Percentiles rank a stretch among this genome's conserved stretches.
These are phyloP conservation scores for Centella asiatica DNA, from an alignment of 129 eudicot genomes.

Conservation along the genomic window DNA sequence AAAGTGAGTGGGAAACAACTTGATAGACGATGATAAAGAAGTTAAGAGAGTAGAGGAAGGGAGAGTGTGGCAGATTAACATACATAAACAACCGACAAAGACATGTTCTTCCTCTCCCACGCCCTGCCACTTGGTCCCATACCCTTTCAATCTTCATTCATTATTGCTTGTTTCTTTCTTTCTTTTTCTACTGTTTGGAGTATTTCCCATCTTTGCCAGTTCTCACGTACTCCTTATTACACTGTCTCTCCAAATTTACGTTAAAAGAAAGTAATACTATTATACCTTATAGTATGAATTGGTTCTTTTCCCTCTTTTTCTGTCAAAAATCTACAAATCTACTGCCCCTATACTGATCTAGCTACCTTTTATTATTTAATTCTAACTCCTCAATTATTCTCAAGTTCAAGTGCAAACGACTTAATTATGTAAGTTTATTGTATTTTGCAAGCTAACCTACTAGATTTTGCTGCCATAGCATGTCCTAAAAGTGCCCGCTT, in stretches of 20 bases:
- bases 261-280: too few relatives aligned
- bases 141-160: slow-evolving; percentile 20
- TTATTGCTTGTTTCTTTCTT: slow-evolving; percentile 18
- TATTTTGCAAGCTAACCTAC: too few relatives aligned
- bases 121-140: slow-evolving; percentile 81
- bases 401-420: too few relatives aligned
- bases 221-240: slow-evolving; percentile 15
- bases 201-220: background rate
- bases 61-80: slow-evolving; percentile 10
- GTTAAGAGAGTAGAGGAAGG: background rate
- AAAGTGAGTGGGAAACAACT: slow-evolving; percentile 59
- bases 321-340: too few relatives aligned
- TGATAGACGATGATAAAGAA: slow-evolving; percentile 33
- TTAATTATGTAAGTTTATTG: too few relatives aligned
- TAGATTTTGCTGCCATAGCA: too few relatives aligned
- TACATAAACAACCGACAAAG: slow-evolving; percentile 65
- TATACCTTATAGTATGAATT: too few relatives aligned
- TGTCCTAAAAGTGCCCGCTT: too few relatives aligned
- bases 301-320: too few relatives aligned
- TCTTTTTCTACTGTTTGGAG: slow-evolving; percentile 11
- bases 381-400: too few relatives aligned
- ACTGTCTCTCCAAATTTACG: slow-evolving; percentile 25
- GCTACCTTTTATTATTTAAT: too few relatives aligned
- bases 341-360: too few relatives aligned
- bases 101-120: slow-evolving; percentile 75